These are phyloP conservation scores for Pisolithus microcarpus DNA, from an alignment of 768 basidiomycete species.

Conservation along the genomic window DNA sequence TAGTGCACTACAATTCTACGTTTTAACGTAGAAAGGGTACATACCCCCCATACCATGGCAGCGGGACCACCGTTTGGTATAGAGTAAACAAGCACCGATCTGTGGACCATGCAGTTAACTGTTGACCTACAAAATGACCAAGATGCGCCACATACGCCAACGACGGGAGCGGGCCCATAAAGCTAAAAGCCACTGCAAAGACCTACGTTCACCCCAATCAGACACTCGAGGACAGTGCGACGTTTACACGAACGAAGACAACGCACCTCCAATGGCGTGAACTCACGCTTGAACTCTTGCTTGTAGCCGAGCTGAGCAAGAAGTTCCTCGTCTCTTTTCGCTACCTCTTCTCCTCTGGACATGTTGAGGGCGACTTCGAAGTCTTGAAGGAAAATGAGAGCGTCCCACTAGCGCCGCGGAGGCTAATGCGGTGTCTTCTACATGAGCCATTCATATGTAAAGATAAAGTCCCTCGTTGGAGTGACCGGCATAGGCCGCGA, in stretches of 20 bases:
- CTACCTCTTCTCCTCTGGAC: neutral
- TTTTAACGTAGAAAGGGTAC: neutral
- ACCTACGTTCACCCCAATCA: conserved; percentile 5
- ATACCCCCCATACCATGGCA: conserved; percentile 11
- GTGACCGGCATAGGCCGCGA: no score
- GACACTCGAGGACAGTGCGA: neutral
- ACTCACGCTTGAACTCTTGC: conserved; percentile 21
- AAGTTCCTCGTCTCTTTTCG: conserved; percentile 12
- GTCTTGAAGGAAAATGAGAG: no score
- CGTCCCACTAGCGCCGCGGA: no score
- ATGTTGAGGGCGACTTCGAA: neutral
- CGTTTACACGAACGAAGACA: neutral
- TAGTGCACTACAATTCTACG: no score
- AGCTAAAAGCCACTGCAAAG: conserved; percentile 26
- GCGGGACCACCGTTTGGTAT: conserved; percentile 9
- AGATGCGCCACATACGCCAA: conserved; percentile 4
- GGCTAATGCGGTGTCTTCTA: no score
- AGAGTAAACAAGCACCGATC: conserved; percentile 4
- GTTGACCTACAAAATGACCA: neutral
- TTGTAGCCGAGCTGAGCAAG: conserved; percentile 24
- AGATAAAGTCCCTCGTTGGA: no score
- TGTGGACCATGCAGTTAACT: neutral
- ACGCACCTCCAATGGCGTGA: conserved; percentile 16
- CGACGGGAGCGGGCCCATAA: conserved; percentile 24
- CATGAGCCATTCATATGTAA: no score